These are phyloP conservation scores for Mortierella sp. DNA, from an alignment of 371 early-diverging fungal genomes.

Conservation along the genomic window DNA sequence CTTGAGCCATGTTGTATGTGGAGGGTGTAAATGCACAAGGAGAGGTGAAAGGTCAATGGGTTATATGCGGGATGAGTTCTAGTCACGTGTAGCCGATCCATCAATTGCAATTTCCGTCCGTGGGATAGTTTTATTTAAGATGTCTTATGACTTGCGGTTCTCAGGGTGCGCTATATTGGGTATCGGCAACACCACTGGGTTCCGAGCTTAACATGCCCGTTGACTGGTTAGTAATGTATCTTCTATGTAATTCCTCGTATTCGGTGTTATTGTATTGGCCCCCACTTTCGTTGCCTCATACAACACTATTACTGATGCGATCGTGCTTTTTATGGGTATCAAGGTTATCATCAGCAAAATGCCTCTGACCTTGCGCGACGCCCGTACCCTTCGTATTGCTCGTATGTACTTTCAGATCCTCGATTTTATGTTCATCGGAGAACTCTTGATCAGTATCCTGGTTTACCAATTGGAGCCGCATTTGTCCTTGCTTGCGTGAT, in stretches of 20 bases:
- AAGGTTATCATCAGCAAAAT: not conserved
- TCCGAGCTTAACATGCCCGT: not conserved
- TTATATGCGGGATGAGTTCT: too few relatives aligned
- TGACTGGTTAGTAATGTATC: not conserved
- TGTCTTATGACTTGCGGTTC: not conserved
- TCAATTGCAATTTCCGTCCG: too few relatives aligned
- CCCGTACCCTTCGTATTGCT: too few relatives aligned
- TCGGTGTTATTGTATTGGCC: not conserved
- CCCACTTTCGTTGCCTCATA: too few relatives aligned
- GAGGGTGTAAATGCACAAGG: not conserved
- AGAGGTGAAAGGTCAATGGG: too few relatives aligned
- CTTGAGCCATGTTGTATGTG: conserved; percentile 23
- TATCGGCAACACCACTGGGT: not conserved
- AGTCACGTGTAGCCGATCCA: too few relatives aligned
- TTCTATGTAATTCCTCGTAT: not conserved
- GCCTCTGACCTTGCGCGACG: not conserved
- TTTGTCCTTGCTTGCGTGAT: not conserved
- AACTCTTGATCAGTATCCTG: not conserved
- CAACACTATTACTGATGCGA: too few relatives aligned
- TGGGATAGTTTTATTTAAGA: too few relatives aligned
- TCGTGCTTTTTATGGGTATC: too few relatives aligned
- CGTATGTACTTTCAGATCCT: not conserved
- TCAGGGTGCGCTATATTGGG: not conserved
- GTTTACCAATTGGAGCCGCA: not conserved
- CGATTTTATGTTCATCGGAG: not conserved